phyloP scores from a whole-genome alignment of 2,329 filamentous ascomycete genomes.

The Venturia oleaginea region DNA sequence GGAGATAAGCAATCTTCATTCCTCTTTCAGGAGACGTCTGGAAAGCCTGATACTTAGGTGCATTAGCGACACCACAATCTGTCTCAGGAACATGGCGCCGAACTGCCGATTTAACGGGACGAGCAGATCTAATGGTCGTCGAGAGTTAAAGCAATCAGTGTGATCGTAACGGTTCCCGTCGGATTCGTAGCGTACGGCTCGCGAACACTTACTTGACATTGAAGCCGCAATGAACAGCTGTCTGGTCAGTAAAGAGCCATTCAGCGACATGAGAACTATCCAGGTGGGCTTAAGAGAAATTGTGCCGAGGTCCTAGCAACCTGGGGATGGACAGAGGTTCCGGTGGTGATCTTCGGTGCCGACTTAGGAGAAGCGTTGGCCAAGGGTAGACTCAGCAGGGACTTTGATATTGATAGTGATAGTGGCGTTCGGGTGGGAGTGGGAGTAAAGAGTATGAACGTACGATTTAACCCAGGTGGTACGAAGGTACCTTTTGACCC shows the following conservation, averaged over 20 bases:
- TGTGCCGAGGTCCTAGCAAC: neutral
- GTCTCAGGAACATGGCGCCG: no score
- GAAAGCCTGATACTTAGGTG: no score
- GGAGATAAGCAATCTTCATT: no score
- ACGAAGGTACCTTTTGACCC: neutral
- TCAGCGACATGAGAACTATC: neutral
- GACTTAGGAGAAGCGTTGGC: neutral
- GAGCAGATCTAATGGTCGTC: no score
- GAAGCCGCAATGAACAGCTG: neutral
- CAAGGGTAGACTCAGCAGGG: neutral
- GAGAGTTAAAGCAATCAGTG: no score
- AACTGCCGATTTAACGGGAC: no score
- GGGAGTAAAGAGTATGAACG: neutral
- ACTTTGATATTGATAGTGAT: neutral
- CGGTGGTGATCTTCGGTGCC: neutral
- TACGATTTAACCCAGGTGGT: neutral
- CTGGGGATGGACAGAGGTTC: neutral
- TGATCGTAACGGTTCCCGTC: no score
- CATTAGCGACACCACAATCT: no score
- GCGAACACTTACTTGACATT: neutral
- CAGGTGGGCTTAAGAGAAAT: neutral
- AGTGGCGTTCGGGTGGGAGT: neutral
- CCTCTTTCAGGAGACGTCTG: no score
- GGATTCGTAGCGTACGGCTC: no score
- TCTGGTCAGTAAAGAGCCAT: neutral